Percentiles rank a stretch among this genome's conserved stretches.
These are phyloP conservation scores for Graphilbum sp. DNA, from an alignment of 2,329 filamentous ascomycete genomes.

Conservation along the genomic window DNA sequence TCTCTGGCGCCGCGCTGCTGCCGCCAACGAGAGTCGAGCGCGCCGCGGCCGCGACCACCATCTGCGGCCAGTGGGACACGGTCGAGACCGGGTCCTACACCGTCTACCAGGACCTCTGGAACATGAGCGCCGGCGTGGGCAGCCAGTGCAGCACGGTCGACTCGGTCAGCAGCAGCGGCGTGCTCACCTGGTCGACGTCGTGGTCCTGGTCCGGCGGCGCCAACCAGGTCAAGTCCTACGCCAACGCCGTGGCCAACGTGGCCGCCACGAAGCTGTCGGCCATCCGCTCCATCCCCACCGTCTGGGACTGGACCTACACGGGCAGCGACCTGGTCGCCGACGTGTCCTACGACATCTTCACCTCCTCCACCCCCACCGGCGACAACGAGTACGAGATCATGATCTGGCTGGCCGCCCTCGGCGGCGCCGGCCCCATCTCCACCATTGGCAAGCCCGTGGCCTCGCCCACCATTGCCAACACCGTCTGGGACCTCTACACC, in stretches of 20 bases:
- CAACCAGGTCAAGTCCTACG: constrained; percentile 27
- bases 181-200: constrained; percentile 24
- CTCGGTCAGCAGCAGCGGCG: constrained; percentile 15
- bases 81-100: constrained; percentile 21
- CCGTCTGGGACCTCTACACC: constrained; percentile 39
- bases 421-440: constrained; percentile 42
- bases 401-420: constrained; percentile 44
- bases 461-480: constrained; percentile 34
- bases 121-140: constrained; percentile 19
- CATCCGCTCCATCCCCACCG: constrained; percentile 19
- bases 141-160: constrained; percentile 26
- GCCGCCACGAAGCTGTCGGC: constrained; percentile 17
- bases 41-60: constrained; percentile 3
- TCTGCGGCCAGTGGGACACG: constrained; percentile 8
- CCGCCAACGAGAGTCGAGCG: no score
- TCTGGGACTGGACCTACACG: constrained; percentile 21
- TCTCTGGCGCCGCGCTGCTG: no score
- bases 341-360: constrained; percentile 47
- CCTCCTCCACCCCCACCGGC: constrained; percentile 25
- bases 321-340: constrained; percentile 27
- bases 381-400: constrained; percentile 43
- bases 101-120: constrained; percentile 38
- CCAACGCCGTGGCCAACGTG: constrained; percentile 23
- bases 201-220: constrained; percentile 26
- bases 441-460: constrained; percentile 33